Evolutionary conservation across 139 green algal species (phyloP).

Genomic region (Zygnema circumcarinatum): DNA sequence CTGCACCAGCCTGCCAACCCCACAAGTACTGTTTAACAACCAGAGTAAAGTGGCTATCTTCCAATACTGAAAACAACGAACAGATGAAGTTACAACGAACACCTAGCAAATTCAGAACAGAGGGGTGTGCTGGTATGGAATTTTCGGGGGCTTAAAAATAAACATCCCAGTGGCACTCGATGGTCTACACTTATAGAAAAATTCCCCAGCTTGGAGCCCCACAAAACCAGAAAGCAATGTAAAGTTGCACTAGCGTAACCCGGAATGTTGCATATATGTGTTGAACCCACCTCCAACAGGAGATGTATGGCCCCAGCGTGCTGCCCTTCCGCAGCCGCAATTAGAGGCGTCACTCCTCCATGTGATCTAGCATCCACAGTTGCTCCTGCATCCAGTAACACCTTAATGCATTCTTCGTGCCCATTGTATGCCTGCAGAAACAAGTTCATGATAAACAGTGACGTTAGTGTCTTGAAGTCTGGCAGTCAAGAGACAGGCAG

Average conservation of each 20-base stretch:
- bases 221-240: no score
- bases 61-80: not conserved
- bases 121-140: no score
- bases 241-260: not conserved
- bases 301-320: slow-evolving; percentile 9
- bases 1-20: slow-evolving; percentile 17
- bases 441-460: no score
- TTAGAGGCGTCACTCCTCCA: slow-evolving; percentile 46
- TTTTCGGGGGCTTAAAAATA: no score
- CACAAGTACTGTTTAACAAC: slow-evolving; percentile 7
- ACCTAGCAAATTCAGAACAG: no score
- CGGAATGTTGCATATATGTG: not conserved
- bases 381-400: not conserved
- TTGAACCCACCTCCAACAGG: slow-evolving; percentile 21
- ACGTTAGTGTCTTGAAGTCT: no score
- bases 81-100: no score
- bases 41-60: not conserved
- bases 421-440: slow-evolving; percentile 44
- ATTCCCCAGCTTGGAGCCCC: no score
- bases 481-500: no score
- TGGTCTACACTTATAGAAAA: no score
- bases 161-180: no score
- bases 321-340: slow-evolving; percentile 37
- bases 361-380: slow-evolving; percentile 26
- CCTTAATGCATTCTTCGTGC: slow-evolving; percentile 4